Base-by-base conservation (phyloP, 2,329 filamentous ascomycete species). In the Beauveria pseudobassiana region DNA sequence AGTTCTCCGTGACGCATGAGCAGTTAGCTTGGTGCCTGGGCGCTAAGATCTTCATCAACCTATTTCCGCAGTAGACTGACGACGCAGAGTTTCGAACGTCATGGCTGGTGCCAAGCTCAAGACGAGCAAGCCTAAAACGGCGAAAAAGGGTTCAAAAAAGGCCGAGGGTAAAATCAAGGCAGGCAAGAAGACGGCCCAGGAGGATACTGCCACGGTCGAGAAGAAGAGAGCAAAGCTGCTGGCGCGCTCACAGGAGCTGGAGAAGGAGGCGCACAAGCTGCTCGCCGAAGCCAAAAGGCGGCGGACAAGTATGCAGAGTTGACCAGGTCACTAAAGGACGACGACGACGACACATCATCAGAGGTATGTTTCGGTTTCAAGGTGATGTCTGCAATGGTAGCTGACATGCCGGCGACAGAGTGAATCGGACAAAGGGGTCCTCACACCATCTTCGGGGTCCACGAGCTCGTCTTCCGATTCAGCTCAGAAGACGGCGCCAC, bases 191-290 rank as follows among this genome's bases (percentile, higher is more conserved):
- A 5, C n/a, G 10, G 10, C 8, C n/a, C 24, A 22, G 3, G 28
- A 55, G 14, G 45, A 54, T 12, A 49, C 22, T 18, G 43, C 28
- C 22, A 61, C 43, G 59, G 7, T 61, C 18, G 75, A 77, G 64
- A 78, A 76, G 71, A 73, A 70, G 53, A 73, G 72, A 45, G 67
- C 70, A 55, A 74, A 73, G 22, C 65, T 79, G 55, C 70, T 75
- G 26, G 63, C 64, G n/a, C 74, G 75, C 30, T 74, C 75, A 38
- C 72, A 77, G 28, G 75, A 75, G 67, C 71, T 79, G 42, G 74
- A 78, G 67, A 67, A 66, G 3, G 70, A 79, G 67, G 76, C 74
- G 2, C 65, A 69, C 24, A 75, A 76, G 69, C 63, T 82, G 40
- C 66, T 77, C 65, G 68, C 67, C 1, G 73, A 80, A 62, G 74